Conservation (phyloP, 148 eudicot species). For the Rhododendron ferrugineum region DNA sequence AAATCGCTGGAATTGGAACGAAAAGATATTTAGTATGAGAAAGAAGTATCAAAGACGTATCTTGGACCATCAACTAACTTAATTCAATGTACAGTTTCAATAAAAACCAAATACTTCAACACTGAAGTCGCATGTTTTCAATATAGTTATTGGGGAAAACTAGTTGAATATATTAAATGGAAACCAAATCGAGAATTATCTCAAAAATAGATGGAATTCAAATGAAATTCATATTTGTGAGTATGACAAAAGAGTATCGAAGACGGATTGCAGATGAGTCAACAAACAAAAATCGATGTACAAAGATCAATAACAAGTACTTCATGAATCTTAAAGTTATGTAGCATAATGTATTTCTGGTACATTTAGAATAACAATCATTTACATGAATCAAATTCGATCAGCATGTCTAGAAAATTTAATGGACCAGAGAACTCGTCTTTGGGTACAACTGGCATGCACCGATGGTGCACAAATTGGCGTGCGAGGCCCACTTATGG, state of each 20-base stretch:
- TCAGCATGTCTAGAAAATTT: no score
- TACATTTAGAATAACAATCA: not conserved
- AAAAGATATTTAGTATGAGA: no score
- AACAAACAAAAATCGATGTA: no score
- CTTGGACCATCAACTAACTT: not conserved
- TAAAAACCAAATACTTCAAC: not conserved
- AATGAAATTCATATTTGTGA: not conserved
- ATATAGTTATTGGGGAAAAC: not conserved
- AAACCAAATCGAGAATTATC: not conserved
- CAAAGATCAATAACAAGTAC: not conserved
- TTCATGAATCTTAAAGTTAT: not conserved
- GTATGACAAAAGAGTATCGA: not conserved
- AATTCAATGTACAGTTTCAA: no score
- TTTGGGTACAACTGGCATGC: not conserved
- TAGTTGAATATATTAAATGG: not conserved
- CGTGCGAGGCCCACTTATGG: not conserved
- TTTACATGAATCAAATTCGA: not conserved
- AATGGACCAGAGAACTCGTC: not conserved
- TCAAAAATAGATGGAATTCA: not conserved
- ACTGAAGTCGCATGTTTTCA: no score
- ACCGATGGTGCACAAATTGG: not conserved
- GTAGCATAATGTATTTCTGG: no score
- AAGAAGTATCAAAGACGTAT: not conserved
- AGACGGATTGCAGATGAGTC: not conserved
- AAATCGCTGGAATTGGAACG: no score